phyloP scores from a whole-genome alignment of 2,329 filamentous ascomycete genomes.

The Arthrobotrys iridis region DNA sequence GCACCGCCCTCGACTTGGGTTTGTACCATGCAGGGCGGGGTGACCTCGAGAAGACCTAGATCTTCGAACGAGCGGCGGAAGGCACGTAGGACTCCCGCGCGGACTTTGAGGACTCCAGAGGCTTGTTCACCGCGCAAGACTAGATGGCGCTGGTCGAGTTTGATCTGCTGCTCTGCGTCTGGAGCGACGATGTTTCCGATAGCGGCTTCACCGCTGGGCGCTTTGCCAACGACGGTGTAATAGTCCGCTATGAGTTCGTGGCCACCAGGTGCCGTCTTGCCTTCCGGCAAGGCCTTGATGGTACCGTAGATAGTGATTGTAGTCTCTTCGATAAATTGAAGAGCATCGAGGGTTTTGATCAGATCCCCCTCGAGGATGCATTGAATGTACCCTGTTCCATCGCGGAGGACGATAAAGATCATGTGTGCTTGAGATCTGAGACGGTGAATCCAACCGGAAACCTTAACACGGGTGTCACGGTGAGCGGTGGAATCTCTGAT shows the following conservation, averaged over 20 bases:
- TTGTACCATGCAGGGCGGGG: conserved; percentile 89
- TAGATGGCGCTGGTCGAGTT: conserved; percentile 85
- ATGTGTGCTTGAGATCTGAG: conserved; percentile 83
- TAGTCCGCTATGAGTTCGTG: conserved; percentile 92
- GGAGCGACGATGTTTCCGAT: conserved; percentile 83
- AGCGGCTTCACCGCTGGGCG: conserved; percentile 86
- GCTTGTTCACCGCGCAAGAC: conserved; percentile 84
- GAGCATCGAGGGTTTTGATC: conserved; percentile 88
- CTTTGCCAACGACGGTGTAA: conserved; percentile 80
- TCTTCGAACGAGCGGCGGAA: conserved; percentile 84
- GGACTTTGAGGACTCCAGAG: conserved; percentile 86
- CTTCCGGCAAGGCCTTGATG: conserved; percentile 80
- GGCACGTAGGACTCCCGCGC: conserved; percentile 80
- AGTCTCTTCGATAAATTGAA: conserved; percentile 87
- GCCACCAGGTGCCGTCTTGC: conserved; percentile 80
- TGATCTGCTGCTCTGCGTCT: conserved; percentile 75
- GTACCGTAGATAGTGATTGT: conserved; percentile 85
- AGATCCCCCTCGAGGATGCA: conserved; percentile 79
- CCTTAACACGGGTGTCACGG: conserved; percentile 78
- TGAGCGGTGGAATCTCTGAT: conserved; percentile 73
- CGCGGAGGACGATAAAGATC: conserved; percentile 84
- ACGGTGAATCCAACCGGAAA: conserved; percentile 84
- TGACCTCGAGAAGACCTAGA: conserved; percentile 80
- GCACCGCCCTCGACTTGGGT: conserved; percentile 93
- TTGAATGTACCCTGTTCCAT: conserved; percentile 86